phyloP scores from a whole-genome alignment of 352 stramenopile species.

The Elongisporangium prolatum region DNA sequence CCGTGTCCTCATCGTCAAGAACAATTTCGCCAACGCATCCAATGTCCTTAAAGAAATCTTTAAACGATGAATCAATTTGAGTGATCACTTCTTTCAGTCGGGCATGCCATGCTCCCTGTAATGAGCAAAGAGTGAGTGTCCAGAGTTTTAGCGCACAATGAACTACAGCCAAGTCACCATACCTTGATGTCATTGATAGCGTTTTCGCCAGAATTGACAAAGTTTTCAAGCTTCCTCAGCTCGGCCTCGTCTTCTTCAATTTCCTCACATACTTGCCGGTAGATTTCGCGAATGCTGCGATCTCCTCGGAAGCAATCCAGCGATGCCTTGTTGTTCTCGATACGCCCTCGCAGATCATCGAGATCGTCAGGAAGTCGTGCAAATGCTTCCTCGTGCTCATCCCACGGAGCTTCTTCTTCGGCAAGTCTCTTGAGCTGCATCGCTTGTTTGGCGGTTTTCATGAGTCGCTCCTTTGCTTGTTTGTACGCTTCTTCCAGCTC shows the following conservation, averaged over 20 bases:
- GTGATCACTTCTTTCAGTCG: slow-evolving; percentile 66
- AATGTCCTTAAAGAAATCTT: slow-evolving; percentile 83
- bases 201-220: slow-evolving; percentile 57
- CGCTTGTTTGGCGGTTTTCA: slow-evolving; percentile 50
- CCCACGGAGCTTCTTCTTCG: slow-evolving; percentile 62
- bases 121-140: too few species aligned
- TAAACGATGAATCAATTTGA: slow-evolving; percentile 79
- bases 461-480: slow-evolving; percentile 58
- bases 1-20: slow-evolving; percentile 66
- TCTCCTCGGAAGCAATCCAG: slow-evolving; percentile 81
- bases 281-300: slow-evolving; percentile 66
- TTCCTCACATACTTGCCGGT: slow-evolving; percentile 54
- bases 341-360: slow-evolving; percentile 67
- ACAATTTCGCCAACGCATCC: slow-evolving; percentile 83
- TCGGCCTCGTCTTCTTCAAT: slow-evolving; percentile 62
- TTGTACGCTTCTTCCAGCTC: slow-evolving; percentile 56
- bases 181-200: slow-evolving; percentile 76
- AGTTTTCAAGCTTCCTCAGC: slow-evolving; percentile 53
- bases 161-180: background rate
- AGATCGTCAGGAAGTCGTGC: slow-evolving; percentile 61
- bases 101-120: slow-evolving; percentile 58
- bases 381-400: slow-evolving; percentile 62
- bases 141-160: too few species aligned
- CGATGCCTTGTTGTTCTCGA: slow-evolving; percentile 83
- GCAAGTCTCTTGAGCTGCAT: slow-evolving; percentile 66